phyloP scores from a whole-genome alignment of 2,329 filamentous ascomycete genomes.

The Pseudocercospora fijiensis region DNA sequence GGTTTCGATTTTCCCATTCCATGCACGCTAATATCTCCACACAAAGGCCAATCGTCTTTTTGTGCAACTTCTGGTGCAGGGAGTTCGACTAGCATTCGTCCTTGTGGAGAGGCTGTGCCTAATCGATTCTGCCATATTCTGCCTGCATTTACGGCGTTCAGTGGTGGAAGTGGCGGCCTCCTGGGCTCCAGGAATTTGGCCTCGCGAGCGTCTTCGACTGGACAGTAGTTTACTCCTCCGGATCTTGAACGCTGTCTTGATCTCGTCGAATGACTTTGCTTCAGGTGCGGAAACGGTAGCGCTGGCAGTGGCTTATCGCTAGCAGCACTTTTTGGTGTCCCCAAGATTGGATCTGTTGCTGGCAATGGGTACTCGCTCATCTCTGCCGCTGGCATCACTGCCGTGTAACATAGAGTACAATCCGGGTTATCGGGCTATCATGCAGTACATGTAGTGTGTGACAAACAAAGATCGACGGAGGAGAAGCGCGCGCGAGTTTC shows the following conservation, averaged over 20 bases:
- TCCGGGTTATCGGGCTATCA: background rate
- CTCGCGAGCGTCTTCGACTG: background rate
- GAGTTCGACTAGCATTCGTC: background rate
- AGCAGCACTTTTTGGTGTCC: background rate
- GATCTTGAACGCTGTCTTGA: background rate
- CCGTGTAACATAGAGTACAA: background rate
- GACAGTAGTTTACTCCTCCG: background rate
- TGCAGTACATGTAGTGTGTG: background rate
- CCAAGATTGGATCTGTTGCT: background rate
- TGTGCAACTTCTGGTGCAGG: background rate
- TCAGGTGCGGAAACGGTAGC: background rate
- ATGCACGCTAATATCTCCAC: background rate
- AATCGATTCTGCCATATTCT: constrained; percentile 1
- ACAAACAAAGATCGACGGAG: background rate
- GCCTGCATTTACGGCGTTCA: background rate
- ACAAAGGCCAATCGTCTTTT: background rate
- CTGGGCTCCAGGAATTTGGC: background rate
- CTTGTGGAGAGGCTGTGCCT: background rate
- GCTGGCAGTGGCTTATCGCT: background rate
- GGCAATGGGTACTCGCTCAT: background rate
- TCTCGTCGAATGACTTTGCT: background rate
- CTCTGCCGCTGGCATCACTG: background rate
- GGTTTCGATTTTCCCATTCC: background rate
- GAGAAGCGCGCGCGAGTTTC: background rate
- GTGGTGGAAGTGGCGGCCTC: background rate